Conservation (phyloP, 1,284 basidiomycete genomes). For the Cystobasidium pallidum region DNA sequence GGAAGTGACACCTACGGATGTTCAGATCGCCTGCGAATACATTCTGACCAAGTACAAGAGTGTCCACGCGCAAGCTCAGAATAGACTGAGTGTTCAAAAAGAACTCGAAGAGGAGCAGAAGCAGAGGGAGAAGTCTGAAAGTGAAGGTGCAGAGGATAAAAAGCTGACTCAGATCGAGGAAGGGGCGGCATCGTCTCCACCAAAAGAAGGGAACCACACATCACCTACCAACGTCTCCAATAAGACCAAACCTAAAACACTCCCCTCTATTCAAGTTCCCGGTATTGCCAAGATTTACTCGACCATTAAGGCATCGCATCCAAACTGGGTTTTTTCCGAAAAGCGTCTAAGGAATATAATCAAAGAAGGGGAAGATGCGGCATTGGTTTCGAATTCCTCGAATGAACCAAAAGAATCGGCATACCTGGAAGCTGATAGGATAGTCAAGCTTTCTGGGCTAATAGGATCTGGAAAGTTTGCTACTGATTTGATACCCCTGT, state of each 20-base stretch:
- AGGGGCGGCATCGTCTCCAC: not conserved
- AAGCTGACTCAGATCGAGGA: conserved; percentile 18
- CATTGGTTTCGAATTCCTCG: not conserved
- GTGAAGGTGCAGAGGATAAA: conserved; percentile 7
- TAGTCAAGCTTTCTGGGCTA: conserved; percentile 17
- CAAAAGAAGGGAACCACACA: not conserved
- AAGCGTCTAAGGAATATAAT: conserved; percentile 36
- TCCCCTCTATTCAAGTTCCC: conserved; percentile 19
- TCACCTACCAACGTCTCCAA: not conserved
- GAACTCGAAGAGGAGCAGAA: conserved; percentile 2
- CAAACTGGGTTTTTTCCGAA: conserved; percentile 30
- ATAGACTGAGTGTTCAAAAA: not conserved
- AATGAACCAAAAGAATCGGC: conserved; percentile 11
- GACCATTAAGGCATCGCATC: conserved; percentile 27
- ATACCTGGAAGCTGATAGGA: conserved; percentile 26
- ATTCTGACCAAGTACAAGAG: conserved; percentile 14
- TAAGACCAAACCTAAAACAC: not conserved
- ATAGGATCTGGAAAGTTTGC: conserved; percentile 32
- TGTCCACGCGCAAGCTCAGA: conserved; percentile 29
- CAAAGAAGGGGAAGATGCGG: conserved; percentile 21
- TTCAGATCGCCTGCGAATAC: conserved; percentile 30
- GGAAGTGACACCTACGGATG: conserved; percentile 21
- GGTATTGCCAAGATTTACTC: conserved; percentile 38
- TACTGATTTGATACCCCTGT: conserved; percentile 21
- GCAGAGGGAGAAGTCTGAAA: conserved; percentile 1